Evolutionary conservation across 768 basidiomycete species (phyloP), one percentile per base, ranked within the genome.

Genomic region (Stropharia rugosoannulata): DNA sequence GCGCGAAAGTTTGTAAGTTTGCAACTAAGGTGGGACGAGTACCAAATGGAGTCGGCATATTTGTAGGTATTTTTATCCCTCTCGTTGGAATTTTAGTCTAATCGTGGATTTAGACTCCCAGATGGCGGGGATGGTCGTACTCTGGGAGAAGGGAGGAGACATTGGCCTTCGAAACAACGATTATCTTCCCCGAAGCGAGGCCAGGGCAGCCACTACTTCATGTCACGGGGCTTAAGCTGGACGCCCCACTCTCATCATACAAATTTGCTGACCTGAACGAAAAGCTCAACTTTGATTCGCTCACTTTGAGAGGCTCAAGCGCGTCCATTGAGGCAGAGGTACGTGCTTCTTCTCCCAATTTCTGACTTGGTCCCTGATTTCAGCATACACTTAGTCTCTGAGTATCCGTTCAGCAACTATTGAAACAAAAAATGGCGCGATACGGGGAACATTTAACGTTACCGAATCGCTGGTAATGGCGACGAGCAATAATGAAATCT

Each of bases 211-310:
- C 68, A 22, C 61, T 4, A 22, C 22, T 22, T 80, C 15, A 51
- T 60, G 64, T 84, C 19, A 74, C 77, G 49, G 66, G 68, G 18
- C 68, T 85, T 27, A 72, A 77, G 54, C 81, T 80, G 1, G 62
- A 72, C 40, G 53, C 80, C 44, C 76, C 77, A 5, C 67, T 72
- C 43, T 82, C 78, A 55, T 36, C 51, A 7, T 78, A 83, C 41
- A 49, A 62, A 9, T 52, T 85, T 11, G 70, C 63, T 15, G 68
- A 73, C 16, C 11, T 54, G 12, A 49, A 22, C n/a, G 11, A 27
- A 9, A 60, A 51, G 22, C 22, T 60, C 15, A 15, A 10, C 3
- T 60, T 60, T 29, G 32, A 49, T 2, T n/a, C 41, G 1, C 50
- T 60, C 12, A 36, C 29, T 5, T 35, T 60, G 36, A 47, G 10